Percentiles rank a stretch among this genome's conserved stretches.
Conservation (phyloP, 2,329 filamentous ascomycete species). For the Aureobasidium zeae region DNA sequence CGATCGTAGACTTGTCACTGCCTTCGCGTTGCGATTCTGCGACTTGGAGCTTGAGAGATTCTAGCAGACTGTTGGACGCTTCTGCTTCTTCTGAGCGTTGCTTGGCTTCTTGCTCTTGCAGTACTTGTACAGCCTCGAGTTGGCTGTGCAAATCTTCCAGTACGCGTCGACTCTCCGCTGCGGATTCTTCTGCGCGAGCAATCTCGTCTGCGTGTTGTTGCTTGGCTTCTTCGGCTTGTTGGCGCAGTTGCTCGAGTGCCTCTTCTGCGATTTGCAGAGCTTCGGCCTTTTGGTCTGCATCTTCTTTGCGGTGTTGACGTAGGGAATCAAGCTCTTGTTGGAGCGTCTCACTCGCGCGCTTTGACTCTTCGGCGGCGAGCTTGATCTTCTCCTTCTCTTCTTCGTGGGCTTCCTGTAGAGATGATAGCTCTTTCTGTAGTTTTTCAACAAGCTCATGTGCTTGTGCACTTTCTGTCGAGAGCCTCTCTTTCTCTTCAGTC, state of each 20-base stretch:
- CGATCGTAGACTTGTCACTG: constrained; percentile 18
- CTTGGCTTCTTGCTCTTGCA: constrained; percentile 7
- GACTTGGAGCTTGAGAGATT: constrained; percentile 16
- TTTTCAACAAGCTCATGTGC: constrained; percentile 6
- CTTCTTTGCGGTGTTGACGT: constrained; percentile 2
- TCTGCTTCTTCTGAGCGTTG: constrained; percentile 9
- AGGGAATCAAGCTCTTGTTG: constrained; percentile 8
- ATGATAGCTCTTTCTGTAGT: constrained; percentile 16
- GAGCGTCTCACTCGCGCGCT: constrained; percentile 16
- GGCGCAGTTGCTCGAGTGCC: neutral
- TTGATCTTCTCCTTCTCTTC: constrained; percentile 2
- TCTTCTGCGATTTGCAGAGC: constrained; percentile 3
- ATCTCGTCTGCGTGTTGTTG: constrained; percentile 1
- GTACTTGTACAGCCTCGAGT: neutral
- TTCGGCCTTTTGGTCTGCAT: neutral
- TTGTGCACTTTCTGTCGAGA: constrained; percentile 10
- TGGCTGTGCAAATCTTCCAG: constrained; percentile 1
- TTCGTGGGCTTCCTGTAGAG: constrained; percentile 1
- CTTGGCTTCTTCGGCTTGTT: constrained; percentile 4
- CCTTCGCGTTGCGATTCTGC: constrained; percentile 19
- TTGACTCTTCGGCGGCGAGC: constrained; percentile 6
- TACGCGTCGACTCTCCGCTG: constrained; percentile 9
- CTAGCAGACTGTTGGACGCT: constrained; percentile 6
- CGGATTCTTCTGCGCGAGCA: constrained; percentile 1
- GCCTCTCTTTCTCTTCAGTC: constrained; percentile 10